These are phyloP conservation scores for Smittium culicis DNA, from an alignment of 371 early-diverging fungal genomes.

Conservation along the genomic window DNA sequence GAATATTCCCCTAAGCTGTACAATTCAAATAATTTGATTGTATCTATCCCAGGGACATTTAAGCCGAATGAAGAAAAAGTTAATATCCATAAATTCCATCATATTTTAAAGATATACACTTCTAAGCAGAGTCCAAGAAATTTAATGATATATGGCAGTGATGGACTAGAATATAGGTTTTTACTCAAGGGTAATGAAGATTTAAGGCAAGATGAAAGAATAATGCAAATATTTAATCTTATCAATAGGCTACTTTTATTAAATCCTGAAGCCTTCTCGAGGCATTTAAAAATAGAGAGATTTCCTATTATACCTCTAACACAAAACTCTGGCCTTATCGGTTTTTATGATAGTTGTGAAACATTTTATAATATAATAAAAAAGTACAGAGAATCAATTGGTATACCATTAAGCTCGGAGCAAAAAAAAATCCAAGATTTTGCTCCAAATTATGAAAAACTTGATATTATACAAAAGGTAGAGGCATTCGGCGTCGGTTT, in stretches of 20 bases:
- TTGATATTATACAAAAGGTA: constrained; percentile 82
- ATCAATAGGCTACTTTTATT: constrained; percentile 78
- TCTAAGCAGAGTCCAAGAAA: constrained; percentile 92
- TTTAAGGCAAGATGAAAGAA: constrained; percentile 94
- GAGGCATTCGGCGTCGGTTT: constrained; percentile 94
- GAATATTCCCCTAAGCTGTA: constrained; percentile 82
- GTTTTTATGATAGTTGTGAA: constrained; percentile 91
- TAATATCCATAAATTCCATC: constrained; percentile 69
- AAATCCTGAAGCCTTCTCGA: constrained; percentile 84
- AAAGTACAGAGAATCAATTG: constrained; percentile 73
- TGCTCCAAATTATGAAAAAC: constrained; percentile 86
- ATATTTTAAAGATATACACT: constrained; percentile 71
- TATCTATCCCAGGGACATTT: constrained; percentile 92
- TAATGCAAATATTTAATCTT: constrained; percentile 96
- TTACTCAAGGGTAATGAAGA: constrained; percentile 96
- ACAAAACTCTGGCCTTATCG: constrained; percentile 89
- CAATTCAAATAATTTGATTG: constrained; percentile 66
- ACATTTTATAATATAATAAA: constrained; percentile 82
- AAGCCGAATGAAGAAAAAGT: constrained; percentile 74
- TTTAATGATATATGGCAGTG: constrained; percentile 69
- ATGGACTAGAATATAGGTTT: constrained; percentile 83
- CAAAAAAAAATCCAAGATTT: constrained; percentile 88
- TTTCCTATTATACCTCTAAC: constrained; percentile 91
- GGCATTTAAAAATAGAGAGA: constrained; percentile 80
- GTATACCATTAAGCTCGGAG: constrained; percentile 82